A percentile compares a stretch with the other conserved stretches of the same genome.
Conservation (phyloP, 441 rosid genomes). For the Mallotus repandus region DNA sequence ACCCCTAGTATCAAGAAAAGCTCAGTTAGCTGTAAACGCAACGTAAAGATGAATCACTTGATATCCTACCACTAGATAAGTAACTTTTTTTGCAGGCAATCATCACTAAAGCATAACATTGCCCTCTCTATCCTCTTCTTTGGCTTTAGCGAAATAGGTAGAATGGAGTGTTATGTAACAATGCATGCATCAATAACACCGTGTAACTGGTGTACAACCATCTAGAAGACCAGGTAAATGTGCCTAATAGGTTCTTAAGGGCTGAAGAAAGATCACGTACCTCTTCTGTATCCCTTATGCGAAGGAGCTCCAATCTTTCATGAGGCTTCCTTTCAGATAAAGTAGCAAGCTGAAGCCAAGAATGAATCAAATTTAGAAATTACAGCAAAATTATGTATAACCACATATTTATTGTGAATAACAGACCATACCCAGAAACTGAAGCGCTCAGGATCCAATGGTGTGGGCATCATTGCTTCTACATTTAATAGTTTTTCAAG, state of each 20-base stretch:
- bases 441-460: slow-evolving; percentile 80
- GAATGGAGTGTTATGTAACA: neutral
- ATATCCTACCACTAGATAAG: neutral
- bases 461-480: slow-evolving; percentile 84
- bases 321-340: slow-evolving; percentile 70
- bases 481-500: slow-evolving; percentile 57
- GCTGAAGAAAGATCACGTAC: slow-evolving; percentile 33
- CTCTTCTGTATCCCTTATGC: slow-evolving; percentile 77
- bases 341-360: slow-evolving; percentile 66
- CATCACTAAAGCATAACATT: neutral
- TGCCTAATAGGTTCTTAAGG: neutral
- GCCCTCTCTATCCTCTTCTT: neutral
- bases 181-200: neutral
- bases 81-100: neutral
- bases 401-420: neutral
- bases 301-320: slow-evolving; percentile 80
- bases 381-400: neutral
- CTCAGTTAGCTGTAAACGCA: neutral
- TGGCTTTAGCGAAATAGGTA: neutral
- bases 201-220: neutral
- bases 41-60: neutral
- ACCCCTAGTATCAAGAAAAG: neutral
- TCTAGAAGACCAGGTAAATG: neutral
- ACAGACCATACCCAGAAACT: slow-evolving; percentile 83
- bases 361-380: slow-evolving; percentile 19